Conservation (phyloP, 169 alveolate species). For the Plasmodium ovale region DNA sequence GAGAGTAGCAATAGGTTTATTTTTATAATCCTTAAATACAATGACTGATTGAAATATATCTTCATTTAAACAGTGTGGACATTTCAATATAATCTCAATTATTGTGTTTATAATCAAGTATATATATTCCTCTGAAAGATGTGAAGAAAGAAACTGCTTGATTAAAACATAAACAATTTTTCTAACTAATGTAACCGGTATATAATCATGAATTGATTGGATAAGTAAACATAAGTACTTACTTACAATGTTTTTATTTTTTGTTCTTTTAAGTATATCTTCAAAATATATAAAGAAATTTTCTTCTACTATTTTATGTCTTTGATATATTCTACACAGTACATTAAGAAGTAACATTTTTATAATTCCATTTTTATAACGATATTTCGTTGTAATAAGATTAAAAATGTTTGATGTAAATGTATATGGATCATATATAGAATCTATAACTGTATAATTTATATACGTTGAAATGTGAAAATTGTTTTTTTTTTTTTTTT, state of each 20-base stretch:
- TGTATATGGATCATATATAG: slow-evolving; percentile 21
- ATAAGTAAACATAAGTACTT: slow-evolving; percentile 32
- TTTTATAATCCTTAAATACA: slow-evolving; percentile 53
- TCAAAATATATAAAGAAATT: slow-evolving; percentile 49
- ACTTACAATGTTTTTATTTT: slow-evolving; percentile 15
- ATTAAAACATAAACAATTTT: slow-evolving; percentile 17
- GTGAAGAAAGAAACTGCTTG: slow-evolving; percentile 7
- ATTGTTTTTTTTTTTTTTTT: not conserved
- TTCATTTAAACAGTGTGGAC: slow-evolving; percentile 16
- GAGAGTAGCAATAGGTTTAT: slow-evolving; percentile 15
- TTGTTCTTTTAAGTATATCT: not conserved
- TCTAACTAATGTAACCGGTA: slow-evolving; percentile 7
- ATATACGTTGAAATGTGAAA: not conserved
- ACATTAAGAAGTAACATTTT: slow-evolving; percentile 36
- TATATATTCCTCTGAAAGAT: slow-evolving; percentile 48
- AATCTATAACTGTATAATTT: slow-evolving; percentile 34
- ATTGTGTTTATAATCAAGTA: slow-evolving; percentile 45
- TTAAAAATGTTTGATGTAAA: slow-evolving; percentile 37
- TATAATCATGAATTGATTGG: slow-evolving; percentile 41
- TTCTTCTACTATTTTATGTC: slow-evolving; percentile 52
- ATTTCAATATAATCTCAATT: slow-evolving; percentile 22
- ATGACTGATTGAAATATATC: slow-evolving; percentile 42
- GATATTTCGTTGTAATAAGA: slow-evolving; percentile 27
- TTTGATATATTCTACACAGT: slow-evolving; percentile 28
- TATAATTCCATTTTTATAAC: slow-evolving; percentile 6